Base-by-base conservation (phyloP, 2,329 filamentous ascomycete species). In the Colletotrichum sp. region DNA sequence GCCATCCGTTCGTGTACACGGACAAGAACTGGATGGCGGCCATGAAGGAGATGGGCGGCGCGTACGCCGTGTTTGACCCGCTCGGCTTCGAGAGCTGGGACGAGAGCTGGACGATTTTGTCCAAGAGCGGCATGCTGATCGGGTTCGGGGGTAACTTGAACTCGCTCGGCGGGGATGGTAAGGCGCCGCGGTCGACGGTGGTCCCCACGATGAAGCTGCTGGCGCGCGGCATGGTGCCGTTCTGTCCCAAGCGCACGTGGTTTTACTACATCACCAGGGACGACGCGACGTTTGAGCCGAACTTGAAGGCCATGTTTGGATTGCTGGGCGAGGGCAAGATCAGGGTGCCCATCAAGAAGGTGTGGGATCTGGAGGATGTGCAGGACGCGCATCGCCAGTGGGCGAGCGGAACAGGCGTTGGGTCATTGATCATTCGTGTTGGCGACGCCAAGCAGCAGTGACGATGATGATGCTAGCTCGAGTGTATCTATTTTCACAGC, bases 71-170 rank as follows among this genome's bases (percentile, higher is more conserved):
- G 24, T 89, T 87, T 63, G 89, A 90, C 30, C 82, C 88, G 0
- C 84, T 90, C 5, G 88, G 88, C 52, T 89, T 86, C 77, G 87
- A 89, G 76, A 88, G 87, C 75, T 90, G 83, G 78, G 87, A 89
- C 73, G 88, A 90, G 78, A 87, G 85, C 13, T 90, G 84, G 81
- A 80, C 81, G 5, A 87, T 89, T 52, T 82, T 90, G 21, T 60
- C 80, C 6, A 77, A 81, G 7, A 81, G 79, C n/a, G 87, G 86
- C n/a, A 80, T 84, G 43, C 79, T 87, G 5, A 83, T 87, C 2
- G 85, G 81, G 2, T 87, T 82, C 65, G 85, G 85, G 3, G 82
- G 81, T 30, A 87, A 86, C 77, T 80, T 84, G 75, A 77, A 78
- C 63, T 71, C 80, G 38, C 77, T 86, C 4, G 76, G 80, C 66